A percentile compares a stretch with the other conserved stretches of the same genome.
phyloP scores from a whole-genome alignment of 2,329 filamentous ascomycete genomes.

The Trichoderma breve region DNA sequence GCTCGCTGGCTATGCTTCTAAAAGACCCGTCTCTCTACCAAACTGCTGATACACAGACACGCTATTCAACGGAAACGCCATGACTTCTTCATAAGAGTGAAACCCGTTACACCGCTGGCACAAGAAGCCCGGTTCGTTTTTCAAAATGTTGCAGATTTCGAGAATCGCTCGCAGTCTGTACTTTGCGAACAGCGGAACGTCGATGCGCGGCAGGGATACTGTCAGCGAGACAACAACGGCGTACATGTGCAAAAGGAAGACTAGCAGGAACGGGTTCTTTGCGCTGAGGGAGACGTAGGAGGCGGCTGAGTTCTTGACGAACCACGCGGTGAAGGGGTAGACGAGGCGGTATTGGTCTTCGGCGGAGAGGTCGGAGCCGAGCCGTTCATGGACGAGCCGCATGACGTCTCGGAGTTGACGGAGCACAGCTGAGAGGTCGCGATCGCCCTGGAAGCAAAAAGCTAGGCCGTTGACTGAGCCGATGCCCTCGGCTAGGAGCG shows the following conservation, averaged over 20 bases:
- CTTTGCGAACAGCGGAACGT: conserved; percentile 9
- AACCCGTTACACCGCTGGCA: conserved; percentile 6
- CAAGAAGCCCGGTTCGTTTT: not conserved
- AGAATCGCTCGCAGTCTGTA: not conserved
- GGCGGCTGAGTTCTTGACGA: conserved; percentile 1
- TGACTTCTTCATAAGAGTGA: not conserved
- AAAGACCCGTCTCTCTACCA: not conserved
- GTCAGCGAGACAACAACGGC: conserved; percentile 4
- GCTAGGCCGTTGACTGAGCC: not conserved
- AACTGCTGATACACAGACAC: conserved; percentile 6
- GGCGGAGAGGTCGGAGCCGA: not conserved
- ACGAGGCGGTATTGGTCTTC: conserved; percentile 11
- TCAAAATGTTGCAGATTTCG: conserved; percentile 1
- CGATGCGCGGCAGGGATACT: not conserved
- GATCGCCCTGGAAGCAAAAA: conserved; percentile 8
- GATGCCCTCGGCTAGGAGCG: not conserved
- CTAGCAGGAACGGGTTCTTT: not conserved
- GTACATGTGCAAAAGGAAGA: conserved; percentile 7
- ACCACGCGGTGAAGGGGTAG: conserved; percentile 12
- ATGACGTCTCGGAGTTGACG: conserved; percentile 11
- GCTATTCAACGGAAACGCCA: conserved; percentile 2
- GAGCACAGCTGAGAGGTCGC: not conserved
- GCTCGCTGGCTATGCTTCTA: not conserved
- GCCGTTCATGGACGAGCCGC: conserved; percentile 9
- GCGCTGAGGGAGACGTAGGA: conserved; percentile 8